Evolutionary conservation across 2,329 filamentous ascomycete genomes (phyloP), one percentile per base, ranked within the genome.

Genomic region (Scopulariopsis brevicaulis): DNA sequence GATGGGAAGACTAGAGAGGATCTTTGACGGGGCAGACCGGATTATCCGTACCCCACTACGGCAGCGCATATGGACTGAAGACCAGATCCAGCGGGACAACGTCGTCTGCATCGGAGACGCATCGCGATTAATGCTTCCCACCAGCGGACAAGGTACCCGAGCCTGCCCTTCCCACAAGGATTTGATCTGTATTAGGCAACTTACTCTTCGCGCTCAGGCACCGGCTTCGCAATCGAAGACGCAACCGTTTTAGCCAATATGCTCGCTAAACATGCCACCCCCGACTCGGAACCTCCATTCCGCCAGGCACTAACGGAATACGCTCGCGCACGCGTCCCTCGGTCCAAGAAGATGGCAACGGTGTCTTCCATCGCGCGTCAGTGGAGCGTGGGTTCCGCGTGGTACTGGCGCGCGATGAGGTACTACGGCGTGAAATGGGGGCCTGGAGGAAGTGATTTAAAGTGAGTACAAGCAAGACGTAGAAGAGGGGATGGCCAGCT

Each of bases 211-310:
- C n/a, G n/a, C n/a, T n/a, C 22, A 51, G 48, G 48, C 5, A 65
- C 64, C 4, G 63, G 64, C 1, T 65, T 66, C 24, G 64, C 63
- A 25, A 62, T 66, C 11, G 64, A 66, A 35, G 64, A 66, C 14
- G 64, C 64, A 8, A 65, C 64, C 0, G 63, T 65, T 1, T 53
- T 66, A 18, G 64, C 64, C 6, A 51, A 54, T 46, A 58, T 59
- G 25, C 61, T 66, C 2, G 56, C 64, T 22, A 60, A 56, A 51
- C 6, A 51, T n/a, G 22, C 48, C 20, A 25, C 12, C 22, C 10
- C 48, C 2, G 22, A 51, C 4, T 12, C 5, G 48, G 22, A 51
- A 6, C 4, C 12, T 14, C 22, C 48, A 14, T 54, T 63, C 15
- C 37, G 60, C 2, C 24, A 35, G 0, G 63, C 64, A 0, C 51